Conservation (phyloP, 768 basidiomycete species). For the Mycena vitilis region DNA sequence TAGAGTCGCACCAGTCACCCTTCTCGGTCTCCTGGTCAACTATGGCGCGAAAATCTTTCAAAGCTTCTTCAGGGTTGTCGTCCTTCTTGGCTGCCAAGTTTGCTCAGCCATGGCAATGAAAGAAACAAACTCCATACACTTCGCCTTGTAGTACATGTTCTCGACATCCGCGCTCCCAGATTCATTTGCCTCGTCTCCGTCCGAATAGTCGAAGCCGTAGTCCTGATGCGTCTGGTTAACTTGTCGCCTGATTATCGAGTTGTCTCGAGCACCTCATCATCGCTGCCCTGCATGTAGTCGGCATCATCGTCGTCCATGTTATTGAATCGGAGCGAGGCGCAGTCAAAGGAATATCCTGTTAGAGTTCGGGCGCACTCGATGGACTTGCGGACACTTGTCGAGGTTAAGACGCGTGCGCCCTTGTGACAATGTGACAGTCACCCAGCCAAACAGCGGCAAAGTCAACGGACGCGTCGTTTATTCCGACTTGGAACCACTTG, state of each 20-base stretch:
- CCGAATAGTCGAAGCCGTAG: conserved; percentile 97
- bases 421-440: conserved; percentile 12
- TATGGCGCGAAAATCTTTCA: conserved; percentile 90
- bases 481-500: background rate
- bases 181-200: conserved; percentile 86
- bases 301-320: conserved; percentile 94
- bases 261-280: conserved; percentile 72
- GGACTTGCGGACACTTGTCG: too few relatives aligned
- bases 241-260: conserved; percentile 22
- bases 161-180: conserved; percentile 90
- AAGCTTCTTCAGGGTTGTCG: conserved; percentile 90
- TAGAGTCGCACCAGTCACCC: conserved; percentile 83
- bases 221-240: conserved; percentile 61
- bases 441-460: background rate
- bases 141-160: conserved; percentile 98
- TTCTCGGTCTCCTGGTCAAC: conserved; percentile 93
- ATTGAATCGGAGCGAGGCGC: background rate
- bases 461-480: conserved; percentile 21
- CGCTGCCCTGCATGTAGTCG: conserved; percentile 92
- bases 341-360: background rate
- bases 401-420: background rate
- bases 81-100: conserved; percentile 84
- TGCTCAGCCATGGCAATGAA: conserved; percentile 21
- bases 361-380: background rate
- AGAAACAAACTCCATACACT: conserved; percentile 67